Base-by-base conservation (phyloP, 2,329 filamentous ascomycete species). In the Trematosphaeria pertusa region DNA sequence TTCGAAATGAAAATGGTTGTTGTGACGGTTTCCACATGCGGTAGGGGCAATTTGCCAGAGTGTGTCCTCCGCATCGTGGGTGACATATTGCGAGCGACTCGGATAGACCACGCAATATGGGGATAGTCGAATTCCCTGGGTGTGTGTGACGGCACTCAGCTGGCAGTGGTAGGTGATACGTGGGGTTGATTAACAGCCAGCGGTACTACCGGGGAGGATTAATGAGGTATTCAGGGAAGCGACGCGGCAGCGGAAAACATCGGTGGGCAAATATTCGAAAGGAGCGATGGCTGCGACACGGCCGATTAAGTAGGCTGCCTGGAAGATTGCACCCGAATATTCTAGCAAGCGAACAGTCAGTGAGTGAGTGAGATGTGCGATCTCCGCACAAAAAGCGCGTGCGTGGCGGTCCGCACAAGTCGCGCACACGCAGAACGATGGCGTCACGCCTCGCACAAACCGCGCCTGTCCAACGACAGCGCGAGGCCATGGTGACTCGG, bases 1-100 rank as follows among this genome's bases (percentile, higher is more conserved):
- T 91, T 91, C 52, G 80, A 82, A 58, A 91, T 76, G 51, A 90
- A 78, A 62, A 87, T 84, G 24, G 82, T 86, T 2, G 83, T 86
- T 14, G 59, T 67, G 22, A 61, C 53, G 44, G 50, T 50, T 31
- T 52, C 56, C 43, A 35, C 52, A 34, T 44, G 49, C 19, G 49
- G 45, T 24, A 49, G 38, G 43, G 31, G 57, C 47, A 51, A 39
- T 47, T 32, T 56, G 48, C 31, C 26, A 30, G 37, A 30, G 34
- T 36, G 39, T 3, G 44, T 47, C 31, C 24, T 50, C 6, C 39
- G 26, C 9, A 30, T 12, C 28, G 39, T 38, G 35, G 48, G 43
- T 55, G 55, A 55, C 62, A 53, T 59, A 39, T 41, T 48, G 32
- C 37, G n/a, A n/a, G n/a, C n/a, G n/a, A n/a, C 28, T 17, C 20